Conservation (phyloP, 208 protist species). For the Crithidia fasciculata region DNA sequence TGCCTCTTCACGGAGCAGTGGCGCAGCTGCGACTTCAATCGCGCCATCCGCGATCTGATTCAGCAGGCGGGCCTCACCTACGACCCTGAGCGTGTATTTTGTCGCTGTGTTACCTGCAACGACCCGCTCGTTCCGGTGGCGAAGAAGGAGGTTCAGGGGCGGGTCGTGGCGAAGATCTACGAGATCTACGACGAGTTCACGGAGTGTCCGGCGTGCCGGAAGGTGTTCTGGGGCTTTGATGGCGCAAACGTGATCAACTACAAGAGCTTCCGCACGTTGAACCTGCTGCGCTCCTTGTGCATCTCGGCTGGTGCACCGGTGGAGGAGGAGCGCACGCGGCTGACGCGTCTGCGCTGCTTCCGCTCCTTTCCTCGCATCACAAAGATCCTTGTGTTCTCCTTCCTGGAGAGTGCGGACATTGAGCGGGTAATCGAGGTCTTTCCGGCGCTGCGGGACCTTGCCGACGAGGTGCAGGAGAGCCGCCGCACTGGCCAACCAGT, state of each 20-base stretch:
- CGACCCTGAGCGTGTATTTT: constrained; percentile 48
- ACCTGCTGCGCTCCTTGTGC: constrained; percentile 59
- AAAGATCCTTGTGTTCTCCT: constrained; percentile 62
- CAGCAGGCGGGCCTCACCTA: constrained; percentile 40
- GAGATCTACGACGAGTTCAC: constrained; percentile 74
- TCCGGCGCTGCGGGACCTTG: constrained; percentile 48
- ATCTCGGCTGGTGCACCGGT: constrained; percentile 36
- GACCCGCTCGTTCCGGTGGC: constrained; percentile 43
- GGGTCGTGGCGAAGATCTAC: constrained; percentile 64
- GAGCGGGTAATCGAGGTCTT: constrained; percentile 45
- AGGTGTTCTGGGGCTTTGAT: constrained; percentile 85
- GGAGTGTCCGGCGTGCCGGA: constrained; percentile 67
- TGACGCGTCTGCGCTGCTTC: constrained; percentile 53
- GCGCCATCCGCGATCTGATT: constrained; percentile 56
- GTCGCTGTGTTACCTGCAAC: constrained; percentile 76
- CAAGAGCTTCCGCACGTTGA: constrained; percentile 73
- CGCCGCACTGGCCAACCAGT: constrained; percentile 34
- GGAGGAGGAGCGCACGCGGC: constrained; percentile 16
- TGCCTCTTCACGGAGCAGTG: constrained; percentile 53
- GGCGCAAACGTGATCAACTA: constrained; percentile 75
- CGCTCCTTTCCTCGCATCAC: constrained; percentile 61
- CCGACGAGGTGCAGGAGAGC: constrained; percentile 36
- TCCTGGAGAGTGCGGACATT: constrained; percentile 46
- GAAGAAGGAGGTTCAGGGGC: constrained; percentile 44
- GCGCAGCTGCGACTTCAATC: constrained; percentile 43